phyloP scores from a whole-genome alignment of 352 stramenopile species.

The Pythium rhizo-oryzae region DNA sequence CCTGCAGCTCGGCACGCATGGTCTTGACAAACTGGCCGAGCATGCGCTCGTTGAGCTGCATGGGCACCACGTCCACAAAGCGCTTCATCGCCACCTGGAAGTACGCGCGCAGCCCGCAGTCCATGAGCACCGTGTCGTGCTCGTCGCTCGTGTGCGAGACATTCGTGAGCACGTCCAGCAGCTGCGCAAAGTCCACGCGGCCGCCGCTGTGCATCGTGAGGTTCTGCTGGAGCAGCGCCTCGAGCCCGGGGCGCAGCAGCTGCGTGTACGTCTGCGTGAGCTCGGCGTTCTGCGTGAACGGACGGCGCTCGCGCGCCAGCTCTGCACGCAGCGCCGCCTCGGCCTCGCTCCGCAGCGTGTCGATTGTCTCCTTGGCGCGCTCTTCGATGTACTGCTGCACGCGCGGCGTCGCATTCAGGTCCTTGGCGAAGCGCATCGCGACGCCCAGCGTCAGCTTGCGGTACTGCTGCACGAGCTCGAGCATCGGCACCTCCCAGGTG shows the following conservation, averaged over 20 bases:
- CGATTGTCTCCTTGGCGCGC: constrained; percentile 16
- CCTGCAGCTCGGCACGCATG: constrained; percentile 37
- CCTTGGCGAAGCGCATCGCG: constrained; percentile 28
- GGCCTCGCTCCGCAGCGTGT: constrained; percentile 20
- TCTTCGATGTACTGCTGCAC: constrained; percentile 34
- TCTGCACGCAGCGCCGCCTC: constrained; percentile 25
- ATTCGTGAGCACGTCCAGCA: constrained; percentile 25
- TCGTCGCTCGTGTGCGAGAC: constrained; percentile 28
- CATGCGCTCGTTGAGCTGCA: constrained; percentile 25
- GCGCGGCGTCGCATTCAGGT: constrained; percentile 20
- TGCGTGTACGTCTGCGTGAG: constrained; percentile 35
- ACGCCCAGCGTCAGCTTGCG: constrained; percentile 32
- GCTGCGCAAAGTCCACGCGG: constrained; percentile 16
- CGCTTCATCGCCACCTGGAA: constrained; percentile 20
- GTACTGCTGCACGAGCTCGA: constrained; percentile 34
- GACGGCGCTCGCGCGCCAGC: constrained; percentile 35
- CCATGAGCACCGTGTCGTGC: constrained; percentile 24
- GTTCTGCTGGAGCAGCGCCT: constrained; percentile 24
- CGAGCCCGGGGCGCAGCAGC: constrained; percentile 20
- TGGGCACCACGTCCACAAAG: constrained; percentile 27
- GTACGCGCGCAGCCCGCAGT: constrained; percentile 24
- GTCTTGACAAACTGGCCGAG: constrained; percentile 33
- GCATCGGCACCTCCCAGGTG: constrained; percentile 35
- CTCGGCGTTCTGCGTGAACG: constrained; percentile 43
- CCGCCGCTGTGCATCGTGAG: constrained; percentile 3